phyloP scores from a whole-genome alignment of 768 basidiomycete species.

The Tylopilus intermedius region DNA sequence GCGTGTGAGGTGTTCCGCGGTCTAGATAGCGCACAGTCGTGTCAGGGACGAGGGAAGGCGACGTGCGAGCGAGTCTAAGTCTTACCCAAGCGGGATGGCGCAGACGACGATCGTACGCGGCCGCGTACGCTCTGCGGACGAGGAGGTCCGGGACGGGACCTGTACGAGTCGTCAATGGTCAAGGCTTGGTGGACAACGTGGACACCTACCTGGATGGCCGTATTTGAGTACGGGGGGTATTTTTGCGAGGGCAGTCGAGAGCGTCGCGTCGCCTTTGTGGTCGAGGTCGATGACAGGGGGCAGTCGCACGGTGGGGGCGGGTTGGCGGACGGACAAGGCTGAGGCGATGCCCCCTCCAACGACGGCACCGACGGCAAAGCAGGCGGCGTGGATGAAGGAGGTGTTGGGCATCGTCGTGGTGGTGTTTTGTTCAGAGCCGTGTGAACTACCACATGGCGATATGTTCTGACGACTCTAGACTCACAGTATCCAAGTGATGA shows the following conservation, averaged over 20 bases:
- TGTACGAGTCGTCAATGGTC: slow-evolving; percentile 30
- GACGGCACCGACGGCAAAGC: slow-evolving; percentile 79
- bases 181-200: background rate
- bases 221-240: slow-evolving; percentile 48
- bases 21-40: slow-evolving; percentile 43
- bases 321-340: slow-evolving; percentile 36
- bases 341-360: slow-evolving; percentile 74
- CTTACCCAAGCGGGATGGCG: slow-evolving; percentile 92
- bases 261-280: slow-evolving; percentile 38
- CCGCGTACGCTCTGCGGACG: slow-evolving; percentile 76
- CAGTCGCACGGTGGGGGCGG: slow-evolving; percentile 8
- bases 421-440: background rate
- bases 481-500: no score
- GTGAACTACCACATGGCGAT: background rate
- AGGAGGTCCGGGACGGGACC: slow-evolving; percentile 82
- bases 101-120: slow-evolving; percentile 85
- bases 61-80: slow-evolving; percentile 17
- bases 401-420: slow-evolving; percentile 35
- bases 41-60: background rate
- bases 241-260: slow-evolving; percentile 32
- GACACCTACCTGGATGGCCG: slow-evolving; percentile 20
- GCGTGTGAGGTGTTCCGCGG: slow-evolving; percentile 89
- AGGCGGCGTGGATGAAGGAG: slow-evolving; percentile 54
- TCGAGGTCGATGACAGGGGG: slow-evolving; percentile 43
- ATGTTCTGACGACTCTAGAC: no score